Evolutionary conservation across 2,329 filamentous ascomycete genomes (phyloP).

Genomic region (Dactylellina sp.): DNA sequence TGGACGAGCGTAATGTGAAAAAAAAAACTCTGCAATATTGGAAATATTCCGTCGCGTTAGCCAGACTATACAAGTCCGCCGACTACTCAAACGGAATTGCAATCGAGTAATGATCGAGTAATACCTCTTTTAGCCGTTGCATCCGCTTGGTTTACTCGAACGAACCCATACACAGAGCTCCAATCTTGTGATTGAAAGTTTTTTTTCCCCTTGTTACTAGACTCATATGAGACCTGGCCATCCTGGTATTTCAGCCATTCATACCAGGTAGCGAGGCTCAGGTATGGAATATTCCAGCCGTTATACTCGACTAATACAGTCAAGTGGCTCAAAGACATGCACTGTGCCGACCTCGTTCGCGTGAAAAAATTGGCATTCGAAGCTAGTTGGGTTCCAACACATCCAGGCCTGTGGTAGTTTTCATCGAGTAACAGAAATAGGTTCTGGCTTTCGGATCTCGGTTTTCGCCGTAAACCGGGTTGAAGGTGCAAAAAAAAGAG

Average conservation of each 20-base stretch:
- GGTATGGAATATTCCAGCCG: conserved; percentile 37
- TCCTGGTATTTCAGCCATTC: neutral
- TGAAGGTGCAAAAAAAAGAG: neutral
- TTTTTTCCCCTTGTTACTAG: neutral
- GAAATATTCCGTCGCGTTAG: neutral
- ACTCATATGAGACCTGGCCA: neutral
- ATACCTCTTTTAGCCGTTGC: conserved; percentile 40
- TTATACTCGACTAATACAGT: too few relatives aligned
- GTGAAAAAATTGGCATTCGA: neutral
- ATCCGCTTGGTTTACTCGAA: neutral
- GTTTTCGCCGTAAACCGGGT: conserved; percentile 56
- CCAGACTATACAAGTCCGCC: conserved; percentile 1
- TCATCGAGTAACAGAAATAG: conserved; percentile 55
- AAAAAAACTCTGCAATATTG: neutral
- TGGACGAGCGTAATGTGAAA: too few relatives aligned
- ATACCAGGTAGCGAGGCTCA: conserved; percentile 8
- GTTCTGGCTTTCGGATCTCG: conserved; percentile 37
- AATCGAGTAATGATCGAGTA: conserved; percentile 57
- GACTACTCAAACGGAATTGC: conserved; percentile 26
- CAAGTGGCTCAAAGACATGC: too few relatives aligned
- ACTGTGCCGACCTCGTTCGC: conserved; percentile 12
- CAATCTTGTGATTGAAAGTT: neutral
- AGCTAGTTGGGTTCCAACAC: conserved; percentile 17
- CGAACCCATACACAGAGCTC: neutral
- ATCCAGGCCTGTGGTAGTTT: conserved; percentile 52